Evolutionary conservation across 2,329 filamentous ascomycete genomes (phyloP).

Genomic region (Ophiocordyceps camponoti-rufipedis): DNA sequence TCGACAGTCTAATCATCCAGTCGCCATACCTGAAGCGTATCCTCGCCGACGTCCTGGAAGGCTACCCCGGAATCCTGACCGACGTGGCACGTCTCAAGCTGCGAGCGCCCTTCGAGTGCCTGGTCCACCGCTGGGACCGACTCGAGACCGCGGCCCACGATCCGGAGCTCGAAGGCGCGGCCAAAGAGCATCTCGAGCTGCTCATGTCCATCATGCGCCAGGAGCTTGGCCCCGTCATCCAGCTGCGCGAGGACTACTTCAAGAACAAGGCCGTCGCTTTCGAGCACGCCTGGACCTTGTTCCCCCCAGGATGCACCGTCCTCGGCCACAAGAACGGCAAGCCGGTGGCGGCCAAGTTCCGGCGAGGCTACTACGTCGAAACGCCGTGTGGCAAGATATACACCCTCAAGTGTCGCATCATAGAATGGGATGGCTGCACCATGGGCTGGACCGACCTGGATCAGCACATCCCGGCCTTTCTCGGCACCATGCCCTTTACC

Average conservation of each 20-base stretch:
- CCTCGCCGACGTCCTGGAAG: constrained; percentile 33
- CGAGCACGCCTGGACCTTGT: constrained; percentile 34
- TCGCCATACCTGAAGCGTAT: constrained; percentile 39
- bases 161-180: constrained; percentile 16
- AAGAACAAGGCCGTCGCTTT: constrained; percentile 34
- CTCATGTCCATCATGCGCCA: constrained; percentile 27
- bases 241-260: constrained; percentile 30
- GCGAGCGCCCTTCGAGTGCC: constrained; percentile 38
- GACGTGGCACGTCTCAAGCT: constrained; percentile 43
- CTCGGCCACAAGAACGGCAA: constrained; percentile 20
- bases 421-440: constrained; percentile 28
- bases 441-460: constrained; percentile 21
- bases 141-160: constrained; percentile 16
- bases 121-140: constrained; percentile 46
- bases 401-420: constrained; percentile 18
- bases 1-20: constrained; percentile 47
- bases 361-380: constrained; percentile 16
- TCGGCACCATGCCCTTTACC: constrained; percentile 24
- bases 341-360: constrained; percentile 19
- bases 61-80: constrained; percentile 41
- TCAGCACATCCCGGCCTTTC: constrained; percentile 20
- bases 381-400: constrained; percentile 20
- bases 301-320: constrained; percentile 25
- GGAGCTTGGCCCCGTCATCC: constrained; percentile 31
- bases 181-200: constrained; percentile 26